phyloP scores from a whole-genome alignment of 2,329 filamentous ascomycete genomes.

The Pyrenochaeta sp. region DNA sequence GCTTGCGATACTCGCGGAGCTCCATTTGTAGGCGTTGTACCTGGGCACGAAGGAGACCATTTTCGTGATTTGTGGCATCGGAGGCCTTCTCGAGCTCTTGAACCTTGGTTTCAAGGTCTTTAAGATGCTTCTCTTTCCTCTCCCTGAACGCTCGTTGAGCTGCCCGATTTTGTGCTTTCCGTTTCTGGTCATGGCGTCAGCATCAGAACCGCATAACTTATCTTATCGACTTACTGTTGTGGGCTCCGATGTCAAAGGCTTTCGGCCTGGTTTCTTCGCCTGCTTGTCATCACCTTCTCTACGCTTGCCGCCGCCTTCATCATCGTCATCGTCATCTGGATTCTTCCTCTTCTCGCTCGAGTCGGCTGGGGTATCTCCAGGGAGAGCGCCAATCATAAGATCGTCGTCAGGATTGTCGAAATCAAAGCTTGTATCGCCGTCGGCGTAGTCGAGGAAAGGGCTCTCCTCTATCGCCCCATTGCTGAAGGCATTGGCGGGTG shows the following conservation, averaged over 20 bases:
- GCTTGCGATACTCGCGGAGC: conserved; percentile 88
- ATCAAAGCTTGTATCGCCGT: conserved; percentile 76
- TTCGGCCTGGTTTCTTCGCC: conserved; percentile 94
- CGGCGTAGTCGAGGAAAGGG: conserved; percentile 84
- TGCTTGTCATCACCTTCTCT: conserved; percentile 84
- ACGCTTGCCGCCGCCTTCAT: conserved; percentile 75
- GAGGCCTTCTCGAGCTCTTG: conserved; percentile 78
- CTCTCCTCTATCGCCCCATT: conserved; percentile 69
- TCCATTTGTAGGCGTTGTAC: conserved; percentile 87
- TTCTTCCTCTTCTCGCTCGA: conserved; percentile 70
- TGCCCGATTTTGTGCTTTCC: conserved; percentile 78
- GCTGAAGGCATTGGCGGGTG: conserved; percentile 55
- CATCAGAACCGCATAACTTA: conserved; percentile 9
- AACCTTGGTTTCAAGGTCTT: conserved; percentile 73
- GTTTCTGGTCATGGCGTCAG: conserved; percentile 68
- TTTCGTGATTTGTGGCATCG: conserved; percentile 83
- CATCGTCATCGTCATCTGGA: conserved; percentile 71
- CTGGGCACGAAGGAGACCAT: conserved; percentile 81
- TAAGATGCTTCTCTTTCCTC: conserved; percentile 70
- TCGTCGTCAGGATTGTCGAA: conserved; percentile 71
- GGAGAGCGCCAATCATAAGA: conserved; percentile 77
- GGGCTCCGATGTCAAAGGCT: conserved; percentile 93
- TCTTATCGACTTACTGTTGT: conserved; percentile 76
- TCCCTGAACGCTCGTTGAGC: conserved; percentile 69
- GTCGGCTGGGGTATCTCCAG: conserved; percentile 64